Base-by-base conservation (phyloP, 768 basidiomycete species). In the Collybia mongolica region DNA sequence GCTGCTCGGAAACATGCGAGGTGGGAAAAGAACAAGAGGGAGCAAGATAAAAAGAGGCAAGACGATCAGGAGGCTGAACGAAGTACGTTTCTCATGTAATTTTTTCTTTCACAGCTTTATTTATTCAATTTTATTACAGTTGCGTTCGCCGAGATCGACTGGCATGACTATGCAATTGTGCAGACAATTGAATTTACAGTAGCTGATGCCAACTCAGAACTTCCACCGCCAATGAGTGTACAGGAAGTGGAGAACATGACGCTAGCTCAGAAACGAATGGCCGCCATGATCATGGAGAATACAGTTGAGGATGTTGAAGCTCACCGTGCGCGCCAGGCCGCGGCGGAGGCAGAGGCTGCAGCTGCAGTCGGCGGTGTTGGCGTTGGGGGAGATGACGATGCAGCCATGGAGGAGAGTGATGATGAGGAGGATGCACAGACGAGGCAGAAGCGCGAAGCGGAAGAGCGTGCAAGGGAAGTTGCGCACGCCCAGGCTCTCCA, bases 81-180 rank as follows among this genome's bases (percentile, higher is more conserved):
- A 71, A 79, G 92, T 84, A 64, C 60, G 90, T 79, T 14, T 39
- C n/a, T 47, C 24, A 18, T 18, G 51, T 20, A 43, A 28, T 47
- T 58, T 55, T 24, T 32, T 44, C 18, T 37, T 12, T 28, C 38
- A 41, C 15, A n/a, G 29, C 44, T 29, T 29, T 14, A 8, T 37
- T 55, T 18, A 59, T 47, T 51, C 29, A 48, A 40, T 19, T 58
- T 37, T 48, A 36, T 50, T 46, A 5, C 53, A 88, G 90, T 84
- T 68, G 96, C 95, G 4, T 95, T 97, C 62, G 92, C 93, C 39
- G 92, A 95, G 64, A 98, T 99, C 59, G 97, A 99, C 64, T 99
- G 97, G 97, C 93, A 99, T 62, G 97, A 98, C 65, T 98, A 97
- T 71, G 93, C 94, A 36, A 92, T 97, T 49, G 97, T 98, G 5